Percentiles rank a stretch among this genome's conserved stretches.
Conservation (phyloP, 192 early-diverging fungal species). For the Coemansia sp. region DNA sequence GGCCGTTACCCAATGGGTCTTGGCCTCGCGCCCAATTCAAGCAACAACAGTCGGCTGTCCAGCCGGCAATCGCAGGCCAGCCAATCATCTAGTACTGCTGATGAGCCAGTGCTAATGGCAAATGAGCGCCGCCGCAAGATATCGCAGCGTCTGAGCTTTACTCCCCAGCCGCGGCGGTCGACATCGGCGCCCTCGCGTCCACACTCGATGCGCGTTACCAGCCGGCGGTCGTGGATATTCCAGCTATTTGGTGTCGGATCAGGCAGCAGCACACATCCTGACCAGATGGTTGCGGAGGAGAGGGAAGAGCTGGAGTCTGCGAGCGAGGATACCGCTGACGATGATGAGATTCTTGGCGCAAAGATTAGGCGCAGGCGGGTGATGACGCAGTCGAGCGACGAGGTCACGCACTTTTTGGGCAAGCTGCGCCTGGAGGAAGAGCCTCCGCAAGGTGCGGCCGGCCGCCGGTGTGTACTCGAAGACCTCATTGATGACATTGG, state of each 20-base stretch:
- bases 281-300: no score
- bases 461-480: slow-evolving; percentile 15
- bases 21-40: slow-evolving; percentile 2
- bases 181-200: slow-evolving; percentile 46
- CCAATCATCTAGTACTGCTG: no score
- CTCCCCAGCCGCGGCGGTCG: slow-evolving; percentile 33
- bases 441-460: background rate
- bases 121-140: slow-evolving; percentile 7
- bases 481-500: slow-evolving; percentile 41
- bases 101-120: no score
- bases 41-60: background rate
- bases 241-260: slow-evolving; percentile 34
- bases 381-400: slow-evolving; percentile 40
- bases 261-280: background rate
- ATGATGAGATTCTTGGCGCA: background rate
- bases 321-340: background rate
- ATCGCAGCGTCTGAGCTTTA: slow-evolving; percentile 28
- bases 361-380: slow-evolving; percentile 20
- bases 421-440: slow-evolving; percentile 21
- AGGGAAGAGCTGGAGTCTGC: no score
- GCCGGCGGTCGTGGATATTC: slow-evolving; percentile 35
- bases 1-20: slow-evolving; percentile 32
- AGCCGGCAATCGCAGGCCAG: no score
- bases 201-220: slow-evolving; percentile 36
- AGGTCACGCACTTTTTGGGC: slow-evolving; percentile 22